Evolutionary conservation across 805 yeast species (phyloP), one percentile per base, ranked within the genome.

Genomic region (Pachysolen tannophilus): DNA sequence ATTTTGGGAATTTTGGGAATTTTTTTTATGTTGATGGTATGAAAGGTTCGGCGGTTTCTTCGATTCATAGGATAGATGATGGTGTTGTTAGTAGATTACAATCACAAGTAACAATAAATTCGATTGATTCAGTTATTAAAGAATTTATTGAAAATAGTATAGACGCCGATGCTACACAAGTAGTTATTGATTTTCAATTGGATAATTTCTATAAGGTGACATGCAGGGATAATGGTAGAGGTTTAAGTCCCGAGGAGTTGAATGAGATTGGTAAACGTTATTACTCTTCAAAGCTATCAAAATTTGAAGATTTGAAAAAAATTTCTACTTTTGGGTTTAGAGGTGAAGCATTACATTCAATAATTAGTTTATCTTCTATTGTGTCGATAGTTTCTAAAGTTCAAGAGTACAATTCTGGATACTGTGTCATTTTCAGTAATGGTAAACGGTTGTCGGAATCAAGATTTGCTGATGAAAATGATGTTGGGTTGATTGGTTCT

Each of bases 171-270:
- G 74, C 85, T 0, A 45, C 54, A 1, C 20, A 42, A 3, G 55
- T 76, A 2, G 38, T 47, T 7, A 20, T 71, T 3, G 34, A 30
- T 5, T 14, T 57, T 1, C 28, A 29, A 10, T 29, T 37, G 4
- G 35, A 20, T 4, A 67, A 67, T 39, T 44, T 59, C 4, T 34
- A 46, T 0, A 44, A 56, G 1, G 43, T 68, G 6, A 48, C 58
- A 16, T 77, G 84, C 1, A 41, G 42, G 1, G 97, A 88, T 53
- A 63, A 88, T 52, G 97, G 97, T 0, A 19, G 15, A 2, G 97
- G 97, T 0, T 72, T 88, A 3, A 38, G 43, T 4, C 62, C 65
- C 0, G 60, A 47, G 0, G 78, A 78, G 30, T 47, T 82, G 32
- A 55, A 46, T 1, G 26, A 44, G 2, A 48, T 82, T 1, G 86